These are phyloP conservation scores for Jackrogersella minutella DNA, from an alignment of 495 filamentous ascomycete species.

Conservation along the genomic window DNA sequence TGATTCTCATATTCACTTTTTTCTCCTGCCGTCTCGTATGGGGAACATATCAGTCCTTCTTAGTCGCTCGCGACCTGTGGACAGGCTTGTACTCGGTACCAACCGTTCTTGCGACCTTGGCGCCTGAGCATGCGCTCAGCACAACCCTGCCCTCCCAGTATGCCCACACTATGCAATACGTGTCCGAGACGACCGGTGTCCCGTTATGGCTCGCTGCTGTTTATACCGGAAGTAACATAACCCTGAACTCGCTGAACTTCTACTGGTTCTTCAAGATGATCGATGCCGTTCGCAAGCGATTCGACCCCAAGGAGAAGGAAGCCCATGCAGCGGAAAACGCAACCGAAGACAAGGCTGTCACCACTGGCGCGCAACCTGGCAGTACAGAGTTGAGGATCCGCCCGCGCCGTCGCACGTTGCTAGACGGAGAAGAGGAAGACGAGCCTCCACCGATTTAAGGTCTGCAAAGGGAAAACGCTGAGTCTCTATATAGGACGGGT, in stretches of 20 bases:
- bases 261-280: conserved; percentile 99
- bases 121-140: conserved; percentile 41
- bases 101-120: conserved; percentile 36
- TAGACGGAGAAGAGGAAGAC: conserved; percentile 44
- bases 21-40: conserved; percentile 90
- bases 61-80: conserved; percentile 85
- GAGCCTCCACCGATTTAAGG: conserved; percentile 43
- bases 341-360: conserved; percentile 15
- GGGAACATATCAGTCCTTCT: conserved; percentile 82
- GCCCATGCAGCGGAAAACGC: conserved; percentile 30
- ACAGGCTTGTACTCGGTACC: conserved; percentile 59
- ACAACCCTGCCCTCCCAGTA: conserved; percentile 47
- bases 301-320: conserved; percentile 64
- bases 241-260: conserved; percentile 88
- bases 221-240: conserved; percentile 80
- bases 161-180: conserved; percentile 56
- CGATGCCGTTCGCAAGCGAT: conserved; percentile 85
- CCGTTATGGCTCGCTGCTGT: conserved; percentile 81
- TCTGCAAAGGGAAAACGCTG: background rate
- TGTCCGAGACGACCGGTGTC: conserved; percentile 58
- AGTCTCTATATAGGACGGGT: background rate
- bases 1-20: conserved; percentile 63
- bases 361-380: conserved; percentile 20
- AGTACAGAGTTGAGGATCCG: conserved; percentile 30
- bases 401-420: conserved; percentile 39